phyloP scores from a whole-genome alignment of 2,329 filamentous ascomycete genomes.

The Fusarium siculi region DNA sequence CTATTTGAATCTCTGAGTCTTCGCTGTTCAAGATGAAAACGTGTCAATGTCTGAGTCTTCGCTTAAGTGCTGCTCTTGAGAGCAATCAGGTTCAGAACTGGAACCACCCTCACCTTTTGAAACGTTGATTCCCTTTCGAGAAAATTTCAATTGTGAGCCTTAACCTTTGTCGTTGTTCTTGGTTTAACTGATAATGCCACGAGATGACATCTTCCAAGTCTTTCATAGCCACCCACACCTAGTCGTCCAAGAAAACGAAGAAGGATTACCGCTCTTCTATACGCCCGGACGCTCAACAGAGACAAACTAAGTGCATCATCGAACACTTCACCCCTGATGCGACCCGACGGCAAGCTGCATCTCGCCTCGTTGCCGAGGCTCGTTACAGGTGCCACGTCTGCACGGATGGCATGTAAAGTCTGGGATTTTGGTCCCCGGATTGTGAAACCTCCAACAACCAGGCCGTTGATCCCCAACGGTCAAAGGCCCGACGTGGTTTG shows the following conservation, averaged over 20 bases:
- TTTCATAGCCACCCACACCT: background rate
- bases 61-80: background rate
- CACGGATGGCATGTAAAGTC: slow-evolving; percentile 7
- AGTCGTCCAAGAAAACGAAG: background rate
- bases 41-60: background rate
- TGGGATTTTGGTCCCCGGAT: background rate
- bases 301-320: background rate
- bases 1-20: background rate
- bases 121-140: background rate
- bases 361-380: slow-evolving; percentile 36
- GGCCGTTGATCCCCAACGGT: slow-evolving; percentile 20
- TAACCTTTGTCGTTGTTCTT: background rate
- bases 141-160: background rate
- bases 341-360: slow-evolving; percentile 27
- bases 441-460: slow-evolving; percentile 17
- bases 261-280: background rate
- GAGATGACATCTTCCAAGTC: background rate
- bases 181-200: background rate
- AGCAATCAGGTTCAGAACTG: background rate
- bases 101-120: background rate
- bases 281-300: background rate
- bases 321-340: background rate
- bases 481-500: slow-evolving; percentile 14
- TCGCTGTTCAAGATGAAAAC: background rate
- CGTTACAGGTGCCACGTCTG: slow-evolving; percentile 25